Evolutionary conservation across 495 filamentous ascomycete species (phyloP).

Genomic region (Neurospora sp.): DNA sequence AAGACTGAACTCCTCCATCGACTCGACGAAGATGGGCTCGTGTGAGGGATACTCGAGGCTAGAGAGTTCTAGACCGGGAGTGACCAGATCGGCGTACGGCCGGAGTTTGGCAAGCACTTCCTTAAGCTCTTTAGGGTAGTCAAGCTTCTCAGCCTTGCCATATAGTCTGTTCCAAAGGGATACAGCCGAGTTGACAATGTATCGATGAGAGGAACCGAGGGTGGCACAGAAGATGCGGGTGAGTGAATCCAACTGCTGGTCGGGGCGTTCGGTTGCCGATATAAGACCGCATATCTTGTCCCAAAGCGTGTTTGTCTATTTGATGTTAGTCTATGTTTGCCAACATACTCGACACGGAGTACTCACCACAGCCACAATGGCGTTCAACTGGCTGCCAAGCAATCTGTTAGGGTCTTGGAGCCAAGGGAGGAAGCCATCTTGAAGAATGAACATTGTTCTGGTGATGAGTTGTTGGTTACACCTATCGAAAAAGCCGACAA

Average conservation of each 20-base stretch:
- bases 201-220: constrained; percentile 39
- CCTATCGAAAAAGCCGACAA: constrained; percentile 27
- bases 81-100: constrained; percentile 28
- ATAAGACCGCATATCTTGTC: constrained; percentile 28
- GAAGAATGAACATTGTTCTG: constrained; percentile 40
- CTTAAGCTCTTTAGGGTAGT: constrained; percentile 36
- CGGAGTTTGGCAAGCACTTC: constrained; percentile 27
- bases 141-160: constrained; percentile 23
- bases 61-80: constrained; percentile 29
- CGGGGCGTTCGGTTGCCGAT: constrained; percentile 16
- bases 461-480: constrained; percentile 27
- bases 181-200: constrained; percentile 30
- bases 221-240: constrained; percentile 33
- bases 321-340: constrained; percentile 9
- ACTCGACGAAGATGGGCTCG: constrained; percentile 39
- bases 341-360: background rate
- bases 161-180: constrained; percentile 37
- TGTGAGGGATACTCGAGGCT: constrained; percentile 19
- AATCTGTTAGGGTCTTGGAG: constrained; percentile 41
- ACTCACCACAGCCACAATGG: constrained; percentile 29
- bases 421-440: constrained; percentile 51
- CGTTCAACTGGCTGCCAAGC: constrained; percentile 23
- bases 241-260: constrained; percentile 28
- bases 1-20: constrained; percentile 35
- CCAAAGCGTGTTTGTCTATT: constrained; percentile 32